A percentile compares a stretch with the other conserved stretches of the same genome.
These are phyloP conservation scores for Stachybotrys echinatus DNA, from an alignment of 2,329 filamentous ascomycete genomes.

Conservation along the genomic window DNA sequence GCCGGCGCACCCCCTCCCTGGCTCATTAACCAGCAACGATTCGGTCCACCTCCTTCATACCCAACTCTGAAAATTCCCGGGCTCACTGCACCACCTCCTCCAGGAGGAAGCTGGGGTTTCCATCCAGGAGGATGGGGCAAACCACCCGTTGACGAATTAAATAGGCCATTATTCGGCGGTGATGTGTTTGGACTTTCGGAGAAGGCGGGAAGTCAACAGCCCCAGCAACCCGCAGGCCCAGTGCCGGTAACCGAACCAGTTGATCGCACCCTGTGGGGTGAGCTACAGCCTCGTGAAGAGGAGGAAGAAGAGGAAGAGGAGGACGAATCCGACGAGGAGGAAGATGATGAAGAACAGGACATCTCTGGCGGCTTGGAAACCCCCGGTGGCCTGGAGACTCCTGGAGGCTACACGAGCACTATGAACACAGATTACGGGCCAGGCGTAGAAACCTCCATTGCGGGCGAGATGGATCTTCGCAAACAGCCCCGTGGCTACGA, in stretches of 20 bases:
- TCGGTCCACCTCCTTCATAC: conserved; percentile 90
- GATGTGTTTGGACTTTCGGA: conserved; percentile 81
- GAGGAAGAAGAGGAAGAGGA: conserved; percentile 68
- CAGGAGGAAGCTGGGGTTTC: conserved; percentile 90
- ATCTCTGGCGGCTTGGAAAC: conserved; percentile 65
- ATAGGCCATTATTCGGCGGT: conserved; percentile 84
- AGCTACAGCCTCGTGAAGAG: conserved; percentile 73
- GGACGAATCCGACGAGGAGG: conserved; percentile 70
- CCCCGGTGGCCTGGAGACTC: conserved; percentile 72
- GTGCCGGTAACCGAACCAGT: conserved; percentile 64
- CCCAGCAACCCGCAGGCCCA: conserved; percentile 25
- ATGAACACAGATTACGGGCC: conserved; percentile 75
- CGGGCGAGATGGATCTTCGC: conserved; percentile 84
- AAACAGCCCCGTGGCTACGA: conserved; percentile 79
- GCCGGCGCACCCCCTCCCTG: conserved; percentile 90
- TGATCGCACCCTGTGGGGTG: conserved; percentile 87
- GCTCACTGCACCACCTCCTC: conserved; percentile 85
- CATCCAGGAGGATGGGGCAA: conserved; percentile 95
- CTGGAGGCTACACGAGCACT: conserved; percentile 72
- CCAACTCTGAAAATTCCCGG: conserved; percentile 93
- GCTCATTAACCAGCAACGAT: conserved; percentile 94
- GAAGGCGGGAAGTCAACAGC: conserved; percentile 29
- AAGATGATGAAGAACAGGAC: conserved; percentile 56
- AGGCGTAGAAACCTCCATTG: conserved; percentile 66
- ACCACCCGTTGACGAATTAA: conserved; percentile 89